These are phyloP conservation scores for Lipomyces spencermartinsiae DNA, from an alignment of 805 yeast species.

Conservation along the genomic window DNA sequence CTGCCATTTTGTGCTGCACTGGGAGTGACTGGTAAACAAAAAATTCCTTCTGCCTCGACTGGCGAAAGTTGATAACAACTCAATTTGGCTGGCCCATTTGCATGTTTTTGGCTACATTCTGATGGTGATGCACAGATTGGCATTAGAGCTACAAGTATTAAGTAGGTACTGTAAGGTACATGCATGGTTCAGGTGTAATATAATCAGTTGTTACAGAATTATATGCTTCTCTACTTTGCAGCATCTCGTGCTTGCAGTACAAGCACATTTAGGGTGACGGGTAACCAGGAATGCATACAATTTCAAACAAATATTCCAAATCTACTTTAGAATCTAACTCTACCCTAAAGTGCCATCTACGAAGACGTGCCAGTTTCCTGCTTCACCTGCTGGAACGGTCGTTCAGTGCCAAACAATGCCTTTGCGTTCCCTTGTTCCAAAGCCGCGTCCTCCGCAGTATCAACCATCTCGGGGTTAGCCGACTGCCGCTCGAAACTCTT, in stretches of 20 bases:
- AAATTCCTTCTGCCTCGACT: too few relatives aligned
- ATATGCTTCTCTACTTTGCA: background rate
- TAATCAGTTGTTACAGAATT: too few relatives aligned
- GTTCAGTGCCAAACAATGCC: conserved; percentile 19
- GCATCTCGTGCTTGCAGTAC: background rate
- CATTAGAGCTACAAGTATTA: too few relatives aligned
- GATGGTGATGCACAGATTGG: too few relatives aligned
- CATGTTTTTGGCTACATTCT: too few relatives aligned
- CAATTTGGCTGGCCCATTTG: too few relatives aligned
- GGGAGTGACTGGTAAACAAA: too few relatives aligned
- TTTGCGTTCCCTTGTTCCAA: background rate
- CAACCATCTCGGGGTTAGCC: conserved; percentile 20
- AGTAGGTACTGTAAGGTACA: too few relatives aligned
- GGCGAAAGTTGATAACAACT: too few relatives aligned
- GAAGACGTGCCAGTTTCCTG: background rate
- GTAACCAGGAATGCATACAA: background rate
- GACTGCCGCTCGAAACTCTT: conserved; percentile 24
- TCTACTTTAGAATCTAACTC: background rate
- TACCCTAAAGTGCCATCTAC: background rate
- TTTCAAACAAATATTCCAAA: background rate
- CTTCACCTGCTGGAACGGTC: conserved; percentile 8
- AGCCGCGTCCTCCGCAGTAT: background rate
- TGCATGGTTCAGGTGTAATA: too few relatives aligned
- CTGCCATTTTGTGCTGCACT: too few relatives aligned
- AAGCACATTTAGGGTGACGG: too few relatives aligned